These are phyloP conservation scores for Delonix regia DNA, from an alignment of 306 rosid species.

Conservation along the genomic window DNA sequence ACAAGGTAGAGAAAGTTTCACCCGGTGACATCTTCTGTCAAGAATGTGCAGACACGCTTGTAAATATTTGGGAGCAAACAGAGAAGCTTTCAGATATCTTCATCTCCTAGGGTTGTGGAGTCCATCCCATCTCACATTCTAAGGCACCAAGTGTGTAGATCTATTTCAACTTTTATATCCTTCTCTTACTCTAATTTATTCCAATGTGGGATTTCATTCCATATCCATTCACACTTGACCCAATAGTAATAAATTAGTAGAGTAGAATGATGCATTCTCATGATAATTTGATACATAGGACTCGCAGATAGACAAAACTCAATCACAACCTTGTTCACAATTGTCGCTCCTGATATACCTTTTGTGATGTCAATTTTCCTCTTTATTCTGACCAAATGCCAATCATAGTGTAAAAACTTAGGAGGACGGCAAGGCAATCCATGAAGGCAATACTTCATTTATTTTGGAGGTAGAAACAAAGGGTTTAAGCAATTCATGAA, in stretches of 20 bases:
- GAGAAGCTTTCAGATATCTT: background rate
- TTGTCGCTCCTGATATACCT: constrained; percentile 16
- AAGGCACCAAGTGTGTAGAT: no score
- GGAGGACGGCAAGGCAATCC: background rate
- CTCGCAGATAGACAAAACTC: constrained; percentile 12
- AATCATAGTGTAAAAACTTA: background rate
- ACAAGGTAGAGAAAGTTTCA: background rate
- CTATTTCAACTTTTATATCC: no score
- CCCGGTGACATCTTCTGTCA: background rate
- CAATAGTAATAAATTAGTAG: background rate
- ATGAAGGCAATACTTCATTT: background rate
- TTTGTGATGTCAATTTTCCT: constrained; percentile 29
- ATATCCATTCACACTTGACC: no score
- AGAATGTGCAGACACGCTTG: constrained; percentile 16
- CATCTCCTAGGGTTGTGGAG: background rate
- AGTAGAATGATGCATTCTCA: constrained; percentile 16
- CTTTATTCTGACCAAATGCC: constrained; percentile 20
- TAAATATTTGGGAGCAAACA: background rate
- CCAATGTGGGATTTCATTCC: no score
- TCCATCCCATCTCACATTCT: no score
- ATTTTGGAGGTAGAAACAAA: no score
- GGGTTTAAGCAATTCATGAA: no score
- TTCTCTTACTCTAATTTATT: no score
- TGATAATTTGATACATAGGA: constrained; percentile 29
- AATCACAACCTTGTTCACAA: constrained; percentile 6